Base-by-base conservation (phyloP, 1,284 basidiomycete species). In the Malassezia japonica region DNA sequence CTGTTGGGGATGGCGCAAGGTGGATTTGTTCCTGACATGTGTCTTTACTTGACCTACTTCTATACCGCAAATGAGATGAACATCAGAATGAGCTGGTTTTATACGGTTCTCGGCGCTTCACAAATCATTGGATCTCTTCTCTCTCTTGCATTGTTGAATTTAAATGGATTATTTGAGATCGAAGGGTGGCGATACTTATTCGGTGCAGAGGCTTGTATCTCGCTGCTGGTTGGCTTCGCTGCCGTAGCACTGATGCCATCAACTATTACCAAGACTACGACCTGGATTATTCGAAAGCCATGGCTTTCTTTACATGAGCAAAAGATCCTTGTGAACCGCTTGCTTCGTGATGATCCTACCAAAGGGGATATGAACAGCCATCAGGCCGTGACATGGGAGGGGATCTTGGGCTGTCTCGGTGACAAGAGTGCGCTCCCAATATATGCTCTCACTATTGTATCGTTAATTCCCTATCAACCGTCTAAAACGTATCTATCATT, bases 351-450 rank as follows among this genome's bases (percentile, higher is more conserved):
- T 64, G 83, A 85, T 58, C 83, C 73, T 1, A 67, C 67, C 83
- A 85, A 76, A 79, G 76, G 32, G 74, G 77, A 52, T 56, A 86
- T 86, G 84, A 83, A 86, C 74, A 87, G 87, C 57, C 80, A 84
- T 21, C 79, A 86, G 69, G 81, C 81, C 1, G 34, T 62, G 9
- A 40, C 44, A 10, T 23, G 46, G 16, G 20, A 23, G 4, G 50
- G 35, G 16, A 25, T 61, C 2, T 47, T 29, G 46, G 9, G 66
- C 16, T 78, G 80, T 2, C 49, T 84, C 3, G 77, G 75, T 33
- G 83, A 85, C 63, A 83, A 80, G 61, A 79, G 82, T 55, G 72
- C 85, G 54, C 85, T 83, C 82, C 83, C 83, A 0, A 56, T 85
- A 23, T 85, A 85, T 59, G 73, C 81, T 10, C 66, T 83, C 70